A percentile compares a stretch with the other conserved stretches of the same genome.
Conservation (phyloP, 441 rosid genomes). For the Metrosideros polymorpha region DNA sequence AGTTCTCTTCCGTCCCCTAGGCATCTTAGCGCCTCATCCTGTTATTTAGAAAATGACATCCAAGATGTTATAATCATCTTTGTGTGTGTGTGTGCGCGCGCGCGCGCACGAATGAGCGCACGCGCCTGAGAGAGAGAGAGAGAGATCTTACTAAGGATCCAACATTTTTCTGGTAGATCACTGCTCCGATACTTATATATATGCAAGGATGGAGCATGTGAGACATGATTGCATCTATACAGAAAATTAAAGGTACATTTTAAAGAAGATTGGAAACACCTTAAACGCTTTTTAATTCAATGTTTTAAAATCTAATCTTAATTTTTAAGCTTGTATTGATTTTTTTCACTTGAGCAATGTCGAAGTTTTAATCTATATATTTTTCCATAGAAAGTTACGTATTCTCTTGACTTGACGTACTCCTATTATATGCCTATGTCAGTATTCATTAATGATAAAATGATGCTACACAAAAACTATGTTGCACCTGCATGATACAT, state of each 20-base stretch:
- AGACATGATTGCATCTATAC: not conserved
- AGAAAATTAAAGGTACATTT: too few relatives aligned
- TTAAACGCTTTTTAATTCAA: not conserved
- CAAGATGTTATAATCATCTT: not conserved
- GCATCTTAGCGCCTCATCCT: not conserved
- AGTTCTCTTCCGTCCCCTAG: not conserved
- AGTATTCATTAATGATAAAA: not conserved
- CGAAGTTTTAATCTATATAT: too few relatives aligned
- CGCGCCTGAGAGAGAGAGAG: not conserved
- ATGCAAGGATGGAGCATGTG: too few relatives aligned
- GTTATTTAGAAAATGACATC: not conserved
- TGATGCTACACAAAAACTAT: not conserved
- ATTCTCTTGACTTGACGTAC: not conserved
- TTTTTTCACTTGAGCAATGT: not conserved
- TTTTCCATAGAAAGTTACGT: too few relatives aligned
- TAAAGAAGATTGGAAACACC: not conserved
- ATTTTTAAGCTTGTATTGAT: too few relatives aligned
- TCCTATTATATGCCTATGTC: too few relatives aligned
- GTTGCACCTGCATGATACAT: not conserved
- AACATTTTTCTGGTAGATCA: not conserved
- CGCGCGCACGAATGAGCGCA: too few relatives aligned
- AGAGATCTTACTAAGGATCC: not conserved
- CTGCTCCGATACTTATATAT: too few relatives aligned
- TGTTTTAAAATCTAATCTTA: too few relatives aligned
- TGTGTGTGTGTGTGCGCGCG: too few relatives aligned